These are phyloP conservation scores for Kwoniella europaea DNA, from an alignment of 768 basidiomycete species.

Conservation along the genomic window DNA sequence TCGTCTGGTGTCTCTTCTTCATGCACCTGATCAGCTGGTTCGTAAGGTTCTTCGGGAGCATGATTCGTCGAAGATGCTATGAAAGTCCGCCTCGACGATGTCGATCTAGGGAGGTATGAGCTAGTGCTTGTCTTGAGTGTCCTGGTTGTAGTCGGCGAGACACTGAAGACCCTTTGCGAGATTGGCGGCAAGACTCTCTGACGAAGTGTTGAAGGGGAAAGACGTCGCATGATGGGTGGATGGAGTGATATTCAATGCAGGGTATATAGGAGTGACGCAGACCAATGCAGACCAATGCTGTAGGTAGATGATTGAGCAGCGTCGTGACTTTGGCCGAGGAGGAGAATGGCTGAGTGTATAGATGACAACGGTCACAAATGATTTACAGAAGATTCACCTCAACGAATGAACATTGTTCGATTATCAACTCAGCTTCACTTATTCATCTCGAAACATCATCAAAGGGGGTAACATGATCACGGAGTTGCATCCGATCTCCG, in stretches of 20 bases:
- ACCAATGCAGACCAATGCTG: not conserved
- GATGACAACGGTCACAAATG: not conserved
- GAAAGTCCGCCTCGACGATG: constrained; percentile 18
- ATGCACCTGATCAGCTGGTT: not conserved
- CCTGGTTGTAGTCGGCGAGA: constrained; percentile 2
- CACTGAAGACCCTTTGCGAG: constrained; percentile 3
- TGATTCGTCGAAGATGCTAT: constrained; percentile 13
- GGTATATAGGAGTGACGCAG: constrained; percentile 2
- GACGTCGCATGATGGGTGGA: constrained; percentile 15
- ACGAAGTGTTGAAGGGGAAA: constrained; percentile 29
- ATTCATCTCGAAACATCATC: not conserved
- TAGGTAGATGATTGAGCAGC: not conserved
- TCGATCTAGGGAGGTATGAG: constrained; percentile 13
- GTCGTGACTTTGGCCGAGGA: too few relatives aligned
- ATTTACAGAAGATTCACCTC: too few relatives aligned
- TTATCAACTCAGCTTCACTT: not conserved
- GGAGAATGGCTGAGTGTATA: not conserved
- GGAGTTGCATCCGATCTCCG: not conserved
- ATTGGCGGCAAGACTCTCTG: constrained; percentile 18
- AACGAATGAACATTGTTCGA: too few relatives aligned
- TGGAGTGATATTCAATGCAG: not conserved
- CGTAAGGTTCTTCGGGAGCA: not conserved
- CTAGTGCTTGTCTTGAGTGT: constrained; percentile 12
- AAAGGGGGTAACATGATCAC: not conserved
- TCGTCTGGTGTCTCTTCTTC: constrained; percentile 4